Percentiles rank a stretch among this genome's conserved stretches.
These are phyloP conservation scores for Chlorella sorokiniana DNA, from an alignment of 139 green algal genomes.

Conservation along the genomic window DNA sequence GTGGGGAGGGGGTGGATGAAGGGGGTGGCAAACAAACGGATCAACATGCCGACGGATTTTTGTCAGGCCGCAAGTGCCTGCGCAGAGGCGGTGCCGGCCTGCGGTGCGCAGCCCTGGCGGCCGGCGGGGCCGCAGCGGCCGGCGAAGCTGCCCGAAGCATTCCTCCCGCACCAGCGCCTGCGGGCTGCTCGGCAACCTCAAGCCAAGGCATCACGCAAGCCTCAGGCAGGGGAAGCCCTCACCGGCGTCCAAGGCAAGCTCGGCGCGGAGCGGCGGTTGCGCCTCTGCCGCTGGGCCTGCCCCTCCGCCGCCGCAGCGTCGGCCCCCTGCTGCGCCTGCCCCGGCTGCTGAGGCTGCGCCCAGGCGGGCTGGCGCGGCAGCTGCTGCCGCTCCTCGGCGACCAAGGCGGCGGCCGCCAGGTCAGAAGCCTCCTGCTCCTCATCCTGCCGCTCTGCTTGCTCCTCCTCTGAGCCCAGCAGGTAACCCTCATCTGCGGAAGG, in stretches of 20 bases:
- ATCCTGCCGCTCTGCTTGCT: neutral
- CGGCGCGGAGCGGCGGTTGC: neutral
- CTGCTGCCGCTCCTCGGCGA: neutral
- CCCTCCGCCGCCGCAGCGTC: neutral
- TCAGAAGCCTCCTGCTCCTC: constrained; percentile 5
- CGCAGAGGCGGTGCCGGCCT: too few species aligned
- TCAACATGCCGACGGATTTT: too few species aligned
- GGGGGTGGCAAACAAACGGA: too few species aligned
- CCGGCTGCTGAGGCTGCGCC: neutral
- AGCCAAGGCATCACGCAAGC: too few species aligned
- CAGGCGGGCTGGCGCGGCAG: neutral
- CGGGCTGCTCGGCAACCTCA: too few species aligned
- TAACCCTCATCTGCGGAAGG: constrained; percentile 1
- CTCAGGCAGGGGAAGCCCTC: neutral
- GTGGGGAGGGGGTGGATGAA: too few species aligned
- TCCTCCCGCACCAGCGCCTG: too few species aligned
- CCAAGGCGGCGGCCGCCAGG: neutral
- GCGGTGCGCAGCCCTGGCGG: too few species aligned
- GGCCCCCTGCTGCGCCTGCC: neutral
- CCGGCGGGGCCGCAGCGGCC: too few species aligned
- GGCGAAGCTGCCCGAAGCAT: too few species aligned
- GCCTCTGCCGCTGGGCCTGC: too few species aligned
- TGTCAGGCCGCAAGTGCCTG: too few species aligned
- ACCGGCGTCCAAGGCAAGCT: neutral
- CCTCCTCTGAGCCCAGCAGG: constrained; percentile 1